Percentiles rank a stretch among this genome's conserved stretches.
Conservation (phyloP, 305 asterid species). For the Lippia alba region DNA sequence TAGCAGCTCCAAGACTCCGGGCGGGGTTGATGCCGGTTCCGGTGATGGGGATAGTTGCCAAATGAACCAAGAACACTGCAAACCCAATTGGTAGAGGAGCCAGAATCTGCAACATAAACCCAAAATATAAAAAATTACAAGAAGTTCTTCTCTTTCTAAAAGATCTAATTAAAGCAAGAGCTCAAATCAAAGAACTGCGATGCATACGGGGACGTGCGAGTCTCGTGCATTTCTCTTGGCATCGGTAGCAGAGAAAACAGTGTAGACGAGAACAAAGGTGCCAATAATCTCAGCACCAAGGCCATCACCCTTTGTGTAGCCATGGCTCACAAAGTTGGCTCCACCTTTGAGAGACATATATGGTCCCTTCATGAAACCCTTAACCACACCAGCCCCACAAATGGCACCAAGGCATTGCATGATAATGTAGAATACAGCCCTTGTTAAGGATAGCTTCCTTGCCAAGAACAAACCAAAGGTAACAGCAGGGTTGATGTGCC, state of each 20-base stretch:
- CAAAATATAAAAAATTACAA: neutral
- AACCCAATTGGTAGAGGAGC: constrained; percentile 97
- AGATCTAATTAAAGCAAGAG: neutral
- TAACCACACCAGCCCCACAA: constrained; percentile 90
- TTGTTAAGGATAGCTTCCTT: constrained; percentile 71
- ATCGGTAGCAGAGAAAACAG: constrained; percentile 91
- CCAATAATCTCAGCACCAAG: constrained; percentile 86
- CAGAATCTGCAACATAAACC: constrained; percentile 57
- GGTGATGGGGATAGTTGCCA: constrained; percentile 96
- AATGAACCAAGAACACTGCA: constrained; percentile 84
- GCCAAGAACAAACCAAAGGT: constrained; percentile 79
- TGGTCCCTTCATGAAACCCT: constrained; percentile 66
- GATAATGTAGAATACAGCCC: constrained; percentile 77
- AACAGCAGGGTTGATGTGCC: constrained; percentile 87
- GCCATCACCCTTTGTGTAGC: constrained; percentile 81
- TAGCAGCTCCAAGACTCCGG: constrained; percentile 89
- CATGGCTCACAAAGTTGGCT: constrained; percentile 60
- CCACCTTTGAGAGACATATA: constrained; percentile 64
- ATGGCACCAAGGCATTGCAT: constrained; percentile 91
- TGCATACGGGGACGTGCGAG: constrained; percentile 87
- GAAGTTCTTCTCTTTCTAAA: neutral
- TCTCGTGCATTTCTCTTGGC: constrained; percentile 92
- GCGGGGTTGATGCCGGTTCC: constrained; percentile 98
- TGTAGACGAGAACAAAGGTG: constrained; percentile 78
- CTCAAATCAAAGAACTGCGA: neutral